phyloP scores from a whole-genome alignment of 257 asterid genomes.

The Nicotiana sylvestris region DNA sequence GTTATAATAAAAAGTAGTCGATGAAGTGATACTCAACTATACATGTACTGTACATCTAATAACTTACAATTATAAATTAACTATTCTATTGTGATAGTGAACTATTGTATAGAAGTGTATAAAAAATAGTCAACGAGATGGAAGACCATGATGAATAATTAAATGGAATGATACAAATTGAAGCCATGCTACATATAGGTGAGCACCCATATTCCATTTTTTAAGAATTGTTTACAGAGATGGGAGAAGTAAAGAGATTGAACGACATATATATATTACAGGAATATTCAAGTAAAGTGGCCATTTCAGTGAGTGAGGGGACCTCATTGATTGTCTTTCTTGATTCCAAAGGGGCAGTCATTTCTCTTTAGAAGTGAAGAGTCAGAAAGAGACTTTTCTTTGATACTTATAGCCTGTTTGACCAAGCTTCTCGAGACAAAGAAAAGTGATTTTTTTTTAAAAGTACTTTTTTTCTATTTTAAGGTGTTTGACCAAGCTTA shows the following conservation, averaged over 20 bases:
- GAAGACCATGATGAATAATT: background rate
- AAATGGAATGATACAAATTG: background rate
- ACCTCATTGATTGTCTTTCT: constrained; percentile 29
- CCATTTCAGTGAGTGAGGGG: constrained; percentile 41
- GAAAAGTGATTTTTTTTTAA: too few species aligned
- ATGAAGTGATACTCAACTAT: too few species aligned
- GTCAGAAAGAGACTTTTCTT: constrained; percentile 7
- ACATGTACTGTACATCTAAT: too few species aligned
- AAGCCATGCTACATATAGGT: background rate
- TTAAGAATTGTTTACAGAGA: background rate
- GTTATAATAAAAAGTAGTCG: too few species aligned
- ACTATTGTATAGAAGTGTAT: background rate
- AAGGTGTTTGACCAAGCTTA: too few species aligned
- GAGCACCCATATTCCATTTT: background rate
- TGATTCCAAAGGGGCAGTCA: constrained; percentile 36
- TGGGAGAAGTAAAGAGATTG: background rate
- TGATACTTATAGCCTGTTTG: too few species aligned
- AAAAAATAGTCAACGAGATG: background rate
- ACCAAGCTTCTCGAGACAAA: too few species aligned
- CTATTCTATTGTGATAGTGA: too few species aligned
- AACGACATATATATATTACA: background rate
- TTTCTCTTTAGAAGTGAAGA: constrained; percentile 3
- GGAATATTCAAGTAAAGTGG: constrained; percentile 22
- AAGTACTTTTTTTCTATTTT: too few species aligned
- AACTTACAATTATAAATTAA: too few species aligned